Base-by-base conservation (phyloP, 352 stramenopile species). In the Phytophthora pluvialis region DNA sequence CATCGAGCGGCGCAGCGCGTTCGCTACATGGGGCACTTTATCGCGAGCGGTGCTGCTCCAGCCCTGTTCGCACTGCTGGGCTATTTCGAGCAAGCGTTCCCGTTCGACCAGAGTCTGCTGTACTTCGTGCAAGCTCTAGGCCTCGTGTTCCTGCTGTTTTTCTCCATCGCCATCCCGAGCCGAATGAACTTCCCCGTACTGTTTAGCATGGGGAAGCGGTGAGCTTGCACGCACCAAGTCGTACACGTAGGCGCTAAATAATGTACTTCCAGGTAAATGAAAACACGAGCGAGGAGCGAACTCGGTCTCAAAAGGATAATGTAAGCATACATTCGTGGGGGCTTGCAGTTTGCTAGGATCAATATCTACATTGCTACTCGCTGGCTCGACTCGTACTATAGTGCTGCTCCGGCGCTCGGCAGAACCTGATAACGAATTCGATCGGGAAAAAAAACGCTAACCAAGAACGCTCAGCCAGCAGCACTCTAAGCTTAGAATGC, bases 151-250 rank as follows among this genome's bases (percentile, higher is more conserved):
- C 62, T 94, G 32, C 77, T 94, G 4, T 67, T 92, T 33, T 91
- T 94, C 56, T 90, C 86, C 8, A 85, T 90, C 32, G 67, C 86
- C 26, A 91, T 94, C 50, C 86, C 86, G 3, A 91, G 78, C 35
- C 79, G 86, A 38, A 78, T 94, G 75, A 94, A 94, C 47, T 94
- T 94, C 40, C 86, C 86, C 3, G 74, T 90, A 71, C 70, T 94
- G 8, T 91, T 94, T 45, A 79, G 80, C 48, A 90, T 91, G 83
- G 83, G 78, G 9, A 93, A 93, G 64, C 69, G 84, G 67, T 93
- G 64, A 88, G 60, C 28, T 18, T 18, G 13, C 36, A 42, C 32
- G 43, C 9, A 29, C 16, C 38, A 61, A 49, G 21, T 44, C 38
- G 16, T 44, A n/a, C 28, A 44, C 48, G 36, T 31, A 58, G 36